phyloP scores from a whole-genome alignment of 73 alveolate species.

The Paramecium biaurelia region DNA sequence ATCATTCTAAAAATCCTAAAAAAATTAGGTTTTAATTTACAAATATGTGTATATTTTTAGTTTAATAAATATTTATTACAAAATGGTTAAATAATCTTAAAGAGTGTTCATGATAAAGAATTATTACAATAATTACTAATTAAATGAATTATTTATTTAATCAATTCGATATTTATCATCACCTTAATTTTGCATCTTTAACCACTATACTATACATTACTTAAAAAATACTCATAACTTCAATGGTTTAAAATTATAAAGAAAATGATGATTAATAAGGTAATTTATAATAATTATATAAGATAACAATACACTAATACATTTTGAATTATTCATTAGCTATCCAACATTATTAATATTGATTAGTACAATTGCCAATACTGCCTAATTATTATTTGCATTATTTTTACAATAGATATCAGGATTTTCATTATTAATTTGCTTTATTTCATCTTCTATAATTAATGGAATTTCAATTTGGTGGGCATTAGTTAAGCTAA shows the following conservation, averaged over 20 bases:
- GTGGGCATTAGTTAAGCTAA: background rate
- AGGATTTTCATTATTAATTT: background rate
- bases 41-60: too few relatives aligned
- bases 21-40: too few relatives aligned
- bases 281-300: background rate
- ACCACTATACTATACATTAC: background rate
- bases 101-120: background rate
- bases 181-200: background rate
- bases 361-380: background rate
- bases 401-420: background rate
- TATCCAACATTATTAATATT: background rate
- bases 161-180: background rate
- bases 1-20: background rate
- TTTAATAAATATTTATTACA: too few relatives aligned
- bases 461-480: constrained; percentile 4
- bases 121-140: background rate
- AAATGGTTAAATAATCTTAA: too few relatives aligned
- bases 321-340: constrained; percentile 12
- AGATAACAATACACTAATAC: background rate
- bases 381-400: background rate
- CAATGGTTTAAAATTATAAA: background rate
- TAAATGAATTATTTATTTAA: background rate
- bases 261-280: background rate
- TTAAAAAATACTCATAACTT: background rate
- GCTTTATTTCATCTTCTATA: background rate